Percentiles rank a stretch among this genome's conserved stretches.
Conservation (phyloP, 148 eudicot species). For the Fagopyrum esculentum region DNA sequence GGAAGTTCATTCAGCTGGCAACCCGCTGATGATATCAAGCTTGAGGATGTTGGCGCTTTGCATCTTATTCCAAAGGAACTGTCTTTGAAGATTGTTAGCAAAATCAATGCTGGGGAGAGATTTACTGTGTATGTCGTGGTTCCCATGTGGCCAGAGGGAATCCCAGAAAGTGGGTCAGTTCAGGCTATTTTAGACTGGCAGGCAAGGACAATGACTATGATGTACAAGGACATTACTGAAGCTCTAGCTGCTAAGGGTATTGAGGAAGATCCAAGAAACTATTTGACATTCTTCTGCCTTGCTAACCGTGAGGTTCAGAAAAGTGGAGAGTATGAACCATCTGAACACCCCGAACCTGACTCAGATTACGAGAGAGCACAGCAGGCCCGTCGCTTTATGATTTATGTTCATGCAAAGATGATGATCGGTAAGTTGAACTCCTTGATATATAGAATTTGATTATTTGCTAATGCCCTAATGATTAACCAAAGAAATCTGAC, state of each 20-base stretch:
- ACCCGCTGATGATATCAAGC: conserved; percentile 28
- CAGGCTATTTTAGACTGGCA: conserved; percentile 76
- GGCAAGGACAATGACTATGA: conserved; percentile 61
- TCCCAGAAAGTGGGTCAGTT: conserved; percentile 67
- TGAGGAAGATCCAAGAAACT: conserved; percentile 66
- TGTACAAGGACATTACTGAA: conserved; percentile 51
- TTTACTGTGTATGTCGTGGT: conserved; percentile 58
- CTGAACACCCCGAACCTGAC: conserved; percentile 54
- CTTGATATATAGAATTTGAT: not conserved
- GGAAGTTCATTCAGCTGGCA: conserved; percentile 65
- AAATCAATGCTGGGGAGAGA: conserved; percentile 69
- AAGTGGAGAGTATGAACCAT: conserved; percentile 59
- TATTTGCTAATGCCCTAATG: not conserved
- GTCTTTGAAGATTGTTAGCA: conserved; percentile 62
- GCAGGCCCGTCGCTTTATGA: conserved; percentile 67
- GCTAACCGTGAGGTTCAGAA: conserved; percentile 64
- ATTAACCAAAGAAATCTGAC: not conserved
- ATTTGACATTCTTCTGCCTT: conserved; percentile 71
- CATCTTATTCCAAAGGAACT: conserved; percentile 73
- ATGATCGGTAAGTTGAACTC: conserved; percentile 50
- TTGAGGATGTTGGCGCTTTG: conserved; percentile 55
- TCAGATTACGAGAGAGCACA: conserved; percentile 56
- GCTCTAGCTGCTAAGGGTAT: conserved; percentile 54
- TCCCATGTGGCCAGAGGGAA: conserved; percentile 84
- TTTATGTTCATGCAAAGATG: conserved; percentile 84